Evolutionary conservation across 768 basidiomycete species (phyloP), one percentile per base, ranked within the genome.

Genomic region (Russula sp.): DNA sequence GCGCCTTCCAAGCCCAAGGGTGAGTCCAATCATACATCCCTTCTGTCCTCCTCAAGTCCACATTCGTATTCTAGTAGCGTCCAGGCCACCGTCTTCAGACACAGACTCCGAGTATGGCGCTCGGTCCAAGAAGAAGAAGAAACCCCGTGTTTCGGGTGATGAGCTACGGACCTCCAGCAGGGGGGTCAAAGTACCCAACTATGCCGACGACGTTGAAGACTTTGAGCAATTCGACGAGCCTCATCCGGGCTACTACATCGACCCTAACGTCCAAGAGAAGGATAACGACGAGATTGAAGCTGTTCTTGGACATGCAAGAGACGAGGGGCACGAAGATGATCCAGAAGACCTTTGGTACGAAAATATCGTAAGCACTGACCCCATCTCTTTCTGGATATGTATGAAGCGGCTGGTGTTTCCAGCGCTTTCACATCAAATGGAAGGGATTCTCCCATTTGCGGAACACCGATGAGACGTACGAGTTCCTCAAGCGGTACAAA

Each of bases 361-460:
- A 68, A 97, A 97, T 71, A 82, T 96, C 68, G 94, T 94, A 74
- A 64, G 68, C 69, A 31, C 34, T 60, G 32, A 34, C 32, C 16
- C 52, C 22, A 37, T 45, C 58, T 60, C 59, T 51, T 63, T 67
- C 57, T 27, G 57, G 22, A 59, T 56, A 40, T 59, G 63, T 52
- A 40, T 56, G 60, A 50, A 64, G 71, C 67, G 35, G 70, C 45
- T 48, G 59, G 59, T 59, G 31, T 57, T 63, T 68, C 3, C 71
- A 97, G 94, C 94, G 94, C 56, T 99, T 89, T 79, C 94, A 98
- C 73, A 94, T 99, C 80, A 99, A 99, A 76, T 99, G 97, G 97
- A 98, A 98, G 75, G 87, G 86, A 69, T 98, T 94, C 75, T 97
- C 94, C 10, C 96, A 98, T 73, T 81, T 98, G 16, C 97, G 98